Evolutionary conservation across 495 filamentous ascomycete genomes (phyloP), one percentile per base, ranked within the genome.

Genomic region (Parachaetomium inaequale): DNA sequence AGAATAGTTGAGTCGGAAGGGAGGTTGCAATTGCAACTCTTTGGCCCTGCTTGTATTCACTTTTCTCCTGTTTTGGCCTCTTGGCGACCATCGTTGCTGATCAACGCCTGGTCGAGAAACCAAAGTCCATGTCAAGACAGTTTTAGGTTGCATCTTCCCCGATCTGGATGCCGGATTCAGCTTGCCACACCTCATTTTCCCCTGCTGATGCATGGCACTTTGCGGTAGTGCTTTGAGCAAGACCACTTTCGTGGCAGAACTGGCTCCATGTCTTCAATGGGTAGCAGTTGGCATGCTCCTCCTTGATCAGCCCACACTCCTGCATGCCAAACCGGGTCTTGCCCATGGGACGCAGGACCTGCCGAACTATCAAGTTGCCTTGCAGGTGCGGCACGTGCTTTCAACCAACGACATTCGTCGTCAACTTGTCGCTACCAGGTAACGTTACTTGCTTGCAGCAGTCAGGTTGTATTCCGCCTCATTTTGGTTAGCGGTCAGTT

Each of bases 121-220:
- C 14, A 40, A 17, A 15, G 12, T 5, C 10, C 12, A 40, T 40
- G 12, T 2, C 36, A 40, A 15, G 36, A 2, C 36, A 12, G 10
- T 17, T 40, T 40, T 40, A 15, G 36, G 10, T 15, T 2, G 36
- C 36, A 15, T 17, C 36, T 40, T 40, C 5, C n/a, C 36, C 36
- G 36, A 40, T 40, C 36, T 40, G 26, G 10, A 23, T 14, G 17
- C 49, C 28, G 26, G 15, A 51, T 19, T 32, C 49, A 31, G 49
- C 10, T 26, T n/a, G 28, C 26, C 21, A 47, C 45, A 25, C 23
- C 10, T 11, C n/a, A 14, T 15, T 34, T 34, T 15, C n/a, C 17
- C n/a, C n/a, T n/a, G n/a, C n/a, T n/a, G 36, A n/a, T 53, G 50
- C 50, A 53, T 36, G 50, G 50, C 5, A 53, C 50, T 53, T 53